Evolutionary conservation across 2,329 filamentous ascomycete species (phyloP), one percentile per base, ranked within the genome.

Genomic region (Davidsoniella virescens): DNA sequence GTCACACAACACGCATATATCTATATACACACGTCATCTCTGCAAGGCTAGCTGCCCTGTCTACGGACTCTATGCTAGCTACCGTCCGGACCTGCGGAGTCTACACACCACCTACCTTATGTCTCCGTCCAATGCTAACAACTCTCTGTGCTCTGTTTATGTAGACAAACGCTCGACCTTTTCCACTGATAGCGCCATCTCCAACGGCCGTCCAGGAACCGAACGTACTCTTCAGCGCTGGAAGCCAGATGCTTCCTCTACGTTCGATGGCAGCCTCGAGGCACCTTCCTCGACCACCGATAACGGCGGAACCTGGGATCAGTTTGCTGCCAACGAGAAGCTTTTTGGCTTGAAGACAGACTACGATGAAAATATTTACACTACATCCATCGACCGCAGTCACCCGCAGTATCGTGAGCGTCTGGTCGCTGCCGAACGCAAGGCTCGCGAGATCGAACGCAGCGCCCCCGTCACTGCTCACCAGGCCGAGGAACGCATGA

Each of bases 341-440:
- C 77, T 87, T 26, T 96, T 94, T 61, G 92, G 92, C 36, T 67
- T 93, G 38, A 86, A 79, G 64, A 92, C 84, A 48, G 87, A 87
- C 59, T 98, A 96, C 62, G 80, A 96, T 60, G 92, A 96, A 65
- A 87, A 85, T 58, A 78, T 92, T 41, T 98, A 98, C 67, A 98
- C 92, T 1, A 98, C 92, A 8, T 69, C 77, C 39, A 93, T 98
- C 60, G 79, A 98, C 65, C 86, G 80, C 60, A 84, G 66, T 55
- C 80, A 94, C 58, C 88, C 92, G 1, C 72, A 82, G 49, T 95
- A 93, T 65, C 80, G 77, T 55, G 78, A 86, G 63, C 78, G 82
- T 56, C 73, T 84, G 58, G 87, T 84, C 3, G 76, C 80, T 36
- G 92, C 88, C 2, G 87, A 88, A 18, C 81, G 74, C 57, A 84